Percentiles rank a stretch among this genome's conserved stretches.
phyloP scores from a whole-genome alignment of 805 yeast species.

The Starmera dryadoides region DNA sequence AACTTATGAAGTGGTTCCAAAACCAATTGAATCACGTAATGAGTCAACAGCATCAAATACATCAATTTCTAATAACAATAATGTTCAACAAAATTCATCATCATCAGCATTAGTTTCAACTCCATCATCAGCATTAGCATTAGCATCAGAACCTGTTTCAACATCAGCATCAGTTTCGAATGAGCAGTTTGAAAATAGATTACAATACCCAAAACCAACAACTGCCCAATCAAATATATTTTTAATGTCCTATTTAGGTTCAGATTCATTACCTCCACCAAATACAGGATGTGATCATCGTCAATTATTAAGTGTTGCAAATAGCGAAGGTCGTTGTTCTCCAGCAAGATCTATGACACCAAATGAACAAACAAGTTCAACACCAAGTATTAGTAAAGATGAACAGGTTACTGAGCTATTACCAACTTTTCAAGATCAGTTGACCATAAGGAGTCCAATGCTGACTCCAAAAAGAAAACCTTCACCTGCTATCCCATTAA shows the following conservation, averaged over 20 bases:
- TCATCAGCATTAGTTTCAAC: not conserved
- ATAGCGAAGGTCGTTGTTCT: slow-evolving; percentile 12
- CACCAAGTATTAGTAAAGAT: no score
- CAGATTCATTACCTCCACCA: slow-evolving; percentile 33
- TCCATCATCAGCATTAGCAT: not conserved
- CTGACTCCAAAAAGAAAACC: slow-evolving; percentile 23
- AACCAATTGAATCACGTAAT: no score
- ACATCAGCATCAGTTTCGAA: slow-evolving; percentile 5
- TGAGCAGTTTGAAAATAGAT: slow-evolving; percentile 10
- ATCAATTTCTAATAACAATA: not conserved
- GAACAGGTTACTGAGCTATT: no score
- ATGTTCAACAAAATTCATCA: not conserved
- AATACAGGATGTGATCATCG: slow-evolving; percentile 3
- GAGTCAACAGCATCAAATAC: not conserved
- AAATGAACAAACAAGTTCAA: slow-evolving; percentile 26
- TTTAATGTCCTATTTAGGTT: slow-evolving; percentile 31
- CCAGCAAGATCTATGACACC: slow-evolving; percentile 39
- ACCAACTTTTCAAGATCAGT: slow-evolving; percentile 13
- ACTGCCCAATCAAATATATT: slow-evolving; percentile 23
- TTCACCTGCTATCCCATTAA: slow-evolving; percentile 16
- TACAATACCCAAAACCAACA: slow-evolving; percentile 19
- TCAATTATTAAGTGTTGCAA: slow-evolving; percentile 1
- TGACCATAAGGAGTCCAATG: slow-evolving; percentile 21
- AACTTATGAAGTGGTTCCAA: slow-evolving; percentile 9
- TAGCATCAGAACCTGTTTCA: not conserved